These are phyloP conservation scores for Raffaelea albimanens DNA, from an alignment of 2,329 filamentous ascomycete genomes.

Conservation along the genomic window DNA sequence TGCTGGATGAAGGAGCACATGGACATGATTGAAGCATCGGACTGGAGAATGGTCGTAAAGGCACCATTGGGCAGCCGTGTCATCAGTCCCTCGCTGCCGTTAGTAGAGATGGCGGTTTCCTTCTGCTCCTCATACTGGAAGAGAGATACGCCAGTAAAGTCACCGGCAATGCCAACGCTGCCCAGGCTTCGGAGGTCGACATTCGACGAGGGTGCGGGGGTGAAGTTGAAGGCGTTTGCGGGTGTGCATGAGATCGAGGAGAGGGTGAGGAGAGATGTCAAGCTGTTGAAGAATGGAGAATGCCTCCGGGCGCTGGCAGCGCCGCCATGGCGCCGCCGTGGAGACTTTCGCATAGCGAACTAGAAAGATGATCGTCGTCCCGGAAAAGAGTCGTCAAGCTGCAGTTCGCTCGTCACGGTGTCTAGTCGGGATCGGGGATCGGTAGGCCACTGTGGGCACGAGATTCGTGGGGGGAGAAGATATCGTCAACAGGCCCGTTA, in stretches of 20 bases:
- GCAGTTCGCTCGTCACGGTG: too few species aligned
- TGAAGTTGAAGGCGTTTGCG: constrained; percentile 47
- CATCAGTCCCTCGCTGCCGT: constrained; percentile 75
- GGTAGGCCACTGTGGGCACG: too few species aligned
- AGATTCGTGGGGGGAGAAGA: neutral
- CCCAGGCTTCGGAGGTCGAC: constrained; percentile 74
- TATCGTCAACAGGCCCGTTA: neutral
- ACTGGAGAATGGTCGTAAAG: constrained; percentile 62
- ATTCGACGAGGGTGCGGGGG: constrained; percentile 54
- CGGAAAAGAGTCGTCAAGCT: too few species aligned
- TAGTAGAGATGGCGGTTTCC: constrained; percentile 54
- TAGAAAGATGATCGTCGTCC: too few species aligned
- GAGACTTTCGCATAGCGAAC: constrained; percentile 38
- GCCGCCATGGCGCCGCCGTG: constrained; percentile 28
- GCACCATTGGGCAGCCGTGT: constrained; percentile 77
- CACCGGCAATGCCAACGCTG: constrained; percentile 73
- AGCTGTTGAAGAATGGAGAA: constrained; percentile 11
- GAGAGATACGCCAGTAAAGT: constrained; percentile 85
- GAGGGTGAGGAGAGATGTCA: constrained; percentile 26
- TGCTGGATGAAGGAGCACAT: constrained; percentile 72
- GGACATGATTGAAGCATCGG: constrained; percentile 75
- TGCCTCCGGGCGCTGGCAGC: constrained; percentile 22
- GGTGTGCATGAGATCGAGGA: constrained; percentile 29
- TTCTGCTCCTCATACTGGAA: constrained; percentile 79
- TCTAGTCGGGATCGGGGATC: too few species aligned